phyloP scores from a whole-genome alignment of 805 yeast genomes.

The Saturnispora sekii region DNA sequence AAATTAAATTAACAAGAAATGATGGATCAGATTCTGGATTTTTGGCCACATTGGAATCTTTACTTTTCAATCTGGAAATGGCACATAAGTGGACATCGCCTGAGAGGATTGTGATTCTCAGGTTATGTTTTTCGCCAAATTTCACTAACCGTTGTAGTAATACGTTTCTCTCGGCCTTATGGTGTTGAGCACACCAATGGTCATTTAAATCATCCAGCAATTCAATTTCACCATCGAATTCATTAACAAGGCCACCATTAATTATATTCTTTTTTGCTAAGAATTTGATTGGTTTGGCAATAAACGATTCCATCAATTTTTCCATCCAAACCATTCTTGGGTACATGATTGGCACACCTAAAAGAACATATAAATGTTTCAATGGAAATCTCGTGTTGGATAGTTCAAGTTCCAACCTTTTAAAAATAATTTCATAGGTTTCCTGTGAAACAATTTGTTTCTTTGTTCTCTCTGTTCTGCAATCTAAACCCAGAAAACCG shows the following conservation, averaged over 20 bases:
- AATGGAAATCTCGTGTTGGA: constrained; percentile 39
- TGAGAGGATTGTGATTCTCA: constrained; percentile 72
- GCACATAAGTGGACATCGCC: constrained; percentile 94
- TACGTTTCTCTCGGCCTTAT: constrained; percentile 74
- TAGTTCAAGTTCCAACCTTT: constrained; percentile 50
- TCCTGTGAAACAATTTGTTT: constrained; percentile 42
- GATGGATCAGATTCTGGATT: constrained; percentile 64
- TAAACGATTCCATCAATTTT: constrained; percentile 50
- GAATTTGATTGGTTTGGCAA: constrained; percentile 54
- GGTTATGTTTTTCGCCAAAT: constrained; percentile 53
- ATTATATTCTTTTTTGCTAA: constrained; percentile 54
- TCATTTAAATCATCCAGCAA: constrained; percentile 88
- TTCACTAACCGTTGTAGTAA: constrained; percentile 52
- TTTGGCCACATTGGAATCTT: constrained; percentile 32
- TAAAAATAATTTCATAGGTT: constrained; percentile 54
- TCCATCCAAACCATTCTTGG: constrained; percentile 93
- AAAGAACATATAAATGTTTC: constrained; percentile 69
- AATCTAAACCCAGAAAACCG: constrained; percentile 74
- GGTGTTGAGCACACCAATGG: constrained; percentile 91
- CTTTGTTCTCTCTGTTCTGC: constrained; percentile 80
- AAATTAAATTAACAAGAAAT: constrained; percentile 70
- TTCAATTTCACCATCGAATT: constrained; percentile 87
- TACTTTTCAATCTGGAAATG: constrained; percentile 64
- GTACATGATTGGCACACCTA: constrained; percentile 93
- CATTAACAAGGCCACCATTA: constrained; percentile 70